Evolutionary conservation across 169 alveolate species (phyloP).

Genomic region (Plasmodium vivax): DNA sequence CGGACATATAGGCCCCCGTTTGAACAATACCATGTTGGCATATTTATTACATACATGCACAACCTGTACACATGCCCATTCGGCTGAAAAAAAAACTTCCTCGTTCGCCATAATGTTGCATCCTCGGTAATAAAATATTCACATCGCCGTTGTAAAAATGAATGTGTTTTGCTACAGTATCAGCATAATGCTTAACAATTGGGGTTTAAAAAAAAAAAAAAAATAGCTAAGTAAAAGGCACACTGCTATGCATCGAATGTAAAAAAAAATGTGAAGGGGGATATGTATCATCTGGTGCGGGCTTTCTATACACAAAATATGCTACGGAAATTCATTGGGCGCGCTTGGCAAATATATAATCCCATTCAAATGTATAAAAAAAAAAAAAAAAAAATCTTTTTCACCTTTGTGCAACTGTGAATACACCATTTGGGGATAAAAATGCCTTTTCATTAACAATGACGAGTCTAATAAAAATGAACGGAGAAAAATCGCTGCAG

Average conservation of each 20-base stretch:
- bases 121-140: not conserved
- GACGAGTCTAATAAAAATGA: not conserved
- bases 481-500: not conserved
- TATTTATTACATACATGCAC: not conserved
- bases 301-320: not conserved
- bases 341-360: not conserved
- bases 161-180: not conserved
- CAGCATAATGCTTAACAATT: not conserved
- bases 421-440: not conserved
- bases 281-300: not conserved
- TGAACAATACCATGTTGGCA: not conserved
- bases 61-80: not conserved
- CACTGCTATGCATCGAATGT: not conserved
- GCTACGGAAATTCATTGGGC: not conserved
- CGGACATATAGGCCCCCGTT: not conserved
- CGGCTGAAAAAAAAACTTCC: not conserved
- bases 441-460: not conserved
- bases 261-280: not conserved
- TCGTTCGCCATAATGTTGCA: not conserved
- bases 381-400: not conserved
- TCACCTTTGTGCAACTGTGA: not conserved
- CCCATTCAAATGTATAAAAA: not conserved
- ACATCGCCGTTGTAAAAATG: not conserved
- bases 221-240: not conserved
- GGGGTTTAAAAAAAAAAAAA: not conserved